Conservation (phyloP, 768 basidiomycete species). For the Russula brevipes region DNA sequence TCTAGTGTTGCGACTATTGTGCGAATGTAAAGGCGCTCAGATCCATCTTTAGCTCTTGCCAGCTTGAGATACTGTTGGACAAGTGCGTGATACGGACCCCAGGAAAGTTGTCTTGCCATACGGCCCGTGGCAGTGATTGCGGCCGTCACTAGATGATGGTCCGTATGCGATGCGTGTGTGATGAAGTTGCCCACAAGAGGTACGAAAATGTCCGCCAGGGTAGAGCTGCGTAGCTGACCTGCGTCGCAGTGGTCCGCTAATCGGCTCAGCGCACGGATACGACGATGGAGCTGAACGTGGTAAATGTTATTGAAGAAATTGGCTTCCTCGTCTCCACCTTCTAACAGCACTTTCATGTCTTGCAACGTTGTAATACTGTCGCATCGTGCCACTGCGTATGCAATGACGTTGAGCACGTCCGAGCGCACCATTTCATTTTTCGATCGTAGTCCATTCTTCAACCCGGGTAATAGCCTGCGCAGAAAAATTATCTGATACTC, state of each 20-base stretch:
- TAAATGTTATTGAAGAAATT: constrained; percentile 96
- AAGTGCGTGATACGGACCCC: constrained; percentile 77
- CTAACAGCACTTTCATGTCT: constrained; percentile 78
- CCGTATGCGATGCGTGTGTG: constrained; percentile 50
- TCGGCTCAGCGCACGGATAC: constrained; percentile 79
- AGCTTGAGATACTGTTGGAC: constrained; percentile 78
- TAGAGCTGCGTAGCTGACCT: constrained; percentile 59
- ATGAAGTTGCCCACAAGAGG: constrained; percentile 85
- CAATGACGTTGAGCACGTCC: constrained; percentile 75
- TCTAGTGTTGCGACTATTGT: constrained; percentile 80
- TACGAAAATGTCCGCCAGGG: constrained; percentile 75
- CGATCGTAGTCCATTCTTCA: constrained; percentile 75
- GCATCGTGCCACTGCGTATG: constrained; percentile 65
- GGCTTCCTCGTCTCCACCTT: constrained; percentile 86
- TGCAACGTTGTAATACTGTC: constrained; percentile 52
- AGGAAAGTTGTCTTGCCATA: constrained; percentile 69
- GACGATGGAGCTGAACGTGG: constrained; percentile 88
- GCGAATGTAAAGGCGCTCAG: constrained; percentile 79
- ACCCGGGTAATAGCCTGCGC: constrained; percentile 63
- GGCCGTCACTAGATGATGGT: constrained; percentile 88
- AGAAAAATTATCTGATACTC: constrained; percentile 55
- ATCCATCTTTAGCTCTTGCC: constrained; percentile 58
- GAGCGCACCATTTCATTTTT: constrained; percentile 82
- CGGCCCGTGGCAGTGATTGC: constrained; percentile 75
- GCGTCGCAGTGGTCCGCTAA: constrained; percentile 72